phyloP scores from a whole-genome alignment of 306 rosid genomes.

The Adenanthera pavonina region DNA sequence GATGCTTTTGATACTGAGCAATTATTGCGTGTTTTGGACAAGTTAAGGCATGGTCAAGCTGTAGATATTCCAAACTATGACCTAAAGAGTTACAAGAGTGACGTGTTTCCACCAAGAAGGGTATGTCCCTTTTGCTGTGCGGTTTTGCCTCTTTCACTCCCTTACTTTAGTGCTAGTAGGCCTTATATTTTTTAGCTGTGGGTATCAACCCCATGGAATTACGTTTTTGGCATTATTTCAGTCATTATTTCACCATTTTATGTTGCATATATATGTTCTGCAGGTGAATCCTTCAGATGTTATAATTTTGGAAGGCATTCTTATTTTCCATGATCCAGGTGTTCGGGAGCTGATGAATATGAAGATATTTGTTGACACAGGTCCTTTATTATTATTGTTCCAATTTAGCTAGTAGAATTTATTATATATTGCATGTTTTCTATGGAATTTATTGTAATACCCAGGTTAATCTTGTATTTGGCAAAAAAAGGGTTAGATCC shows the following conservation, averaged over 20 bases:
- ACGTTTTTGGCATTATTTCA: conserved; percentile 14
- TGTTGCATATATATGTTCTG: conserved; percentile 27
- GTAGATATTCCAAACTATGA: conserved; percentile 95
- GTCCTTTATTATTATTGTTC: conserved; percentile 61
- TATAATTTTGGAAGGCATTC: conserved; percentile 97
- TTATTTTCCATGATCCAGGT: conserved; percentile 92
- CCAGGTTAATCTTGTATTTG: neutral
- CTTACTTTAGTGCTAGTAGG: conserved; percentile 13
- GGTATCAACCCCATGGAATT: conserved; percentile 17
- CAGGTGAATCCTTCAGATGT: conserved; percentile 99
- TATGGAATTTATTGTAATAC: neutral
- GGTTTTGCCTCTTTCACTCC: neutral
- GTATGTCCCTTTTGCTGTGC: conserved; percentile 50
- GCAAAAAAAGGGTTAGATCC: neutral
- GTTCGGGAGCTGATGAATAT: conserved; percentile 95
- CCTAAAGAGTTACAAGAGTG: conserved; percentile 85
- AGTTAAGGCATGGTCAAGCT: conserved; percentile 84
- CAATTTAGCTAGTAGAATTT: conserved; percentile 2
- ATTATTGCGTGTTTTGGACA: conserved; percentile 79
- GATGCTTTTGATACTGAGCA: conserved; percentile 94
- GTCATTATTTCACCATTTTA: neutral
- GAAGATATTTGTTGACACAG: conserved; percentile 99
- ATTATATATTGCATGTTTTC: conserved; percentile 19
- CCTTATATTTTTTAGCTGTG: conserved; percentile 22
- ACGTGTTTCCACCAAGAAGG: conserved; percentile 76